Evolutionary conservation across 495 filamentous ascomycete genomes (phyloP).

Genomic region (Aspergillus nanangensis): DNA sequence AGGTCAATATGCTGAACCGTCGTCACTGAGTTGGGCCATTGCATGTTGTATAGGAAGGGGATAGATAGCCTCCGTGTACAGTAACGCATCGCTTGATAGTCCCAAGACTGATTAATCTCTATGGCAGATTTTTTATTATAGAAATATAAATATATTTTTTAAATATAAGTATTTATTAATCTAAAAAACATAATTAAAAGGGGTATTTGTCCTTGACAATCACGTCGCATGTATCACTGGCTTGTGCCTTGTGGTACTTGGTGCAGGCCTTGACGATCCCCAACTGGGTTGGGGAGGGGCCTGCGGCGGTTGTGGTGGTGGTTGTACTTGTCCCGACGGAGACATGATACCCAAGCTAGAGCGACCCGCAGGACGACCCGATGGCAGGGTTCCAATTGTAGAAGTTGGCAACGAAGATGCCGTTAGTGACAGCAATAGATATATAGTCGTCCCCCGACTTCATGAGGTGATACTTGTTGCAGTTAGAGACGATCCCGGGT

Average conservation of each 20-base stretch:
- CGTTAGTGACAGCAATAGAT: conserved; percentile 13
- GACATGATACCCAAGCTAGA: conserved; percentile 11
- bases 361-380: conserved; percentile 8
- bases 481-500: conserved; percentile 12
- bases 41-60: too few relatives aligned
- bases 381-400: conserved; percentile 20
- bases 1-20: too few relatives aligned
- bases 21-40: too few relatives aligned
- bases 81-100: too few relatives aligned
- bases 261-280: neutral
- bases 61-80: too few relatives aligned
- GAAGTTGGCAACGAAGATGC: conserved; percentile 15
- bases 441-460: conserved; percentile 18
- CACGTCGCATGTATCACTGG: neutral
- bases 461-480: conserved; percentile 18
- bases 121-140: too few relatives aligned
- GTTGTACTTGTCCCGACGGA: conserved; percentile 3
- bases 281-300: neutral
- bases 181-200: too few relatives aligned
- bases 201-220: neutral
- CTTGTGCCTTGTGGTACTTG: neutral
- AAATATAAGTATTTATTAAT: too few relatives aligned
- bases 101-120: too few relatives aligned
- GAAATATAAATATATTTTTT: too few relatives aligned
- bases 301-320: neutral